Percentiles rank a stretch among this genome's conserved stretches.
Conservation (phyloP, 495 filamentous ascomycete genomes). For the Evansstolkia leycettana region DNA sequence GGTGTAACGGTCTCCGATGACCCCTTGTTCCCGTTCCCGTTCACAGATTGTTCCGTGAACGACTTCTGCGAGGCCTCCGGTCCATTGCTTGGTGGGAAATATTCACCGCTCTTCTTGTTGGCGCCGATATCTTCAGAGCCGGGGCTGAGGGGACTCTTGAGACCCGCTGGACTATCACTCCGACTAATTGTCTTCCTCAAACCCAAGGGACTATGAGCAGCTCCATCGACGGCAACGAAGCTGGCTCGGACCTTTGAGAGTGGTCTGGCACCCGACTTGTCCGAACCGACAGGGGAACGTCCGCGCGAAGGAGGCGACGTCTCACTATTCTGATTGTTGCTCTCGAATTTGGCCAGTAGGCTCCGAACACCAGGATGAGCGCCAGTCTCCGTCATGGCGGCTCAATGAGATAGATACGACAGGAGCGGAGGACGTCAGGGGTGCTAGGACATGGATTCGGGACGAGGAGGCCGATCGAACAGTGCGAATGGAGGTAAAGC, state of each 20-base stretch:
- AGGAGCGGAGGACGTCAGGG: conserved; percentile 7
- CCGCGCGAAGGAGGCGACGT: conserved; percentile 59
- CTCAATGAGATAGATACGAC: conserved; percentile 1
- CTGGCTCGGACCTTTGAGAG: conserved; percentile 71
- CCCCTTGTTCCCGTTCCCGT: neutral
- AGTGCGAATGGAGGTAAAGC: neutral
- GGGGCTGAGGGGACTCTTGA: conserved; percentile 11
- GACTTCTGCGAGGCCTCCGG: conserved; percentile 7
- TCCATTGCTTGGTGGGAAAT: conserved; percentile 14
- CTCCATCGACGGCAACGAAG: conserved; percentile 66
- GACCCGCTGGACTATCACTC: conserved; percentile 17
- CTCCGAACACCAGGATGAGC: conserved; percentile 49
- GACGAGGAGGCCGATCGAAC: neutral
- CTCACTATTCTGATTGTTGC: conserved; percentile 40
- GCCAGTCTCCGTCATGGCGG: conserved; percentile 35
- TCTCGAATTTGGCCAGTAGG: conserved; percentile 84
- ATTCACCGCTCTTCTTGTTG: conserved; percentile 17
- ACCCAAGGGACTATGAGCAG: conserved; percentile 18
- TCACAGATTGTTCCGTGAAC: conserved; percentile 6
- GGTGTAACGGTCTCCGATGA: too few species aligned
- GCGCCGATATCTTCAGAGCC: conserved; percentile 21
- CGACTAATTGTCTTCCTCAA: conserved; percentile 23
- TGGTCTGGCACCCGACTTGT: conserved; percentile 38
- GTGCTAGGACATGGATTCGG: neutral
- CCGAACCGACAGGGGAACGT: conserved; percentile 50